Evolutionary conservation across 257 asterid species (phyloP).

Genomic region (Solanum chaucha): DNA sequence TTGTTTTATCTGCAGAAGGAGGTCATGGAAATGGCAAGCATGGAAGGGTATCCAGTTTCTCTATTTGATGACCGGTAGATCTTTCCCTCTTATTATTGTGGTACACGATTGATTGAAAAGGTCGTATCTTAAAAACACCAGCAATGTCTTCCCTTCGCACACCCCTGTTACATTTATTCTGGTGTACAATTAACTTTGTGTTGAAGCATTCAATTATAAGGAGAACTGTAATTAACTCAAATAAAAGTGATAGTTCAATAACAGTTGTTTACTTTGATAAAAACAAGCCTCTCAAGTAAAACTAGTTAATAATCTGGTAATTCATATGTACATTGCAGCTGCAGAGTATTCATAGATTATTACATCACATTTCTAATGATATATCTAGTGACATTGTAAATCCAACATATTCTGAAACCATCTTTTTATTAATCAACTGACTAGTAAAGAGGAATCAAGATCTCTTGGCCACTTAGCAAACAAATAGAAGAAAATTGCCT

Average conservation of each 20-base stretch:
- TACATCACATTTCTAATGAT: neutral
- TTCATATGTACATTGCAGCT: neutral
- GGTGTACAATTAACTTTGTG: neutral
- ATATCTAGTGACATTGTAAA: neutral
- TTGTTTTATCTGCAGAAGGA: slow-evolving; percentile 30
- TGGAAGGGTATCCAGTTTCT: slow-evolving; percentile 41
- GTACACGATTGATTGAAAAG: neutral
- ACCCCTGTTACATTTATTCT: neutral
- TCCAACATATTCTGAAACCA: neutral
- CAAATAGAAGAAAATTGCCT: too few relatives aligned
- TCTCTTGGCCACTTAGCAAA: too few relatives aligned
- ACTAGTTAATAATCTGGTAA: neutral
- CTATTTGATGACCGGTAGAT: slow-evolving; percentile 11
- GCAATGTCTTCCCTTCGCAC: neutral
- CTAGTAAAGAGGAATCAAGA: too few relatives aligned
- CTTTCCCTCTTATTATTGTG: neutral
- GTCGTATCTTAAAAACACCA: neutral
- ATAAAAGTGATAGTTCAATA: neutral
- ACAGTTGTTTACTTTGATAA: neutral
- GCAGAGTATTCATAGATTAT: neutral
- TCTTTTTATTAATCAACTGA: too few relatives aligned
- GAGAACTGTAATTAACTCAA: neutral
- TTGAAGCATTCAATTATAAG: neutral
- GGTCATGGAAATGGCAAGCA: slow-evolving; percentile 27
- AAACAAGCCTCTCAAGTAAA: neutral